Conservation (phyloP, 1,284 basidiomycete species). For the Microbotryomycetes sp. region DNA sequence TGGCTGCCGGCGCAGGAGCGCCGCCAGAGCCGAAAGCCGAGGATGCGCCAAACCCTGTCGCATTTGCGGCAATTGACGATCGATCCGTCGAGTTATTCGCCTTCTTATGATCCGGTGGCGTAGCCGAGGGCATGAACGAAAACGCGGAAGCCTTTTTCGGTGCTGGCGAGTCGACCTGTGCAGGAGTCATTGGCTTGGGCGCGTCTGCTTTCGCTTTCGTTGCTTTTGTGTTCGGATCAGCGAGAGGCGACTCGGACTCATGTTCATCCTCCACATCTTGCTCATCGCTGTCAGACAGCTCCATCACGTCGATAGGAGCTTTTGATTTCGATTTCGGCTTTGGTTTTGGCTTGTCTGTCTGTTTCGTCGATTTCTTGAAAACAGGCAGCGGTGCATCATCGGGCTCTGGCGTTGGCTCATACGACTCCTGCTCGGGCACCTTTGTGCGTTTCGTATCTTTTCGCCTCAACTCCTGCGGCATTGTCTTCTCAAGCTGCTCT, state of each 20-base stretch:
- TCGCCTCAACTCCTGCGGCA: slow-evolving; percentile 22
- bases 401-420: not conserved
- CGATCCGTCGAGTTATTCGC: not conserved
- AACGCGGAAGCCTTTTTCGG: not conserved
- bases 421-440: not conserved
- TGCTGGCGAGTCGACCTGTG: not conserved
- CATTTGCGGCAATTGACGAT: not conserved
- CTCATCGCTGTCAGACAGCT: slow-evolving; percentile 9
- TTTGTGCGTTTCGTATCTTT: slow-evolving; percentile 4
- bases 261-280: slow-evolving; percentile 6
- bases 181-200: not conserved
- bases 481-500: slow-evolving; percentile 20
- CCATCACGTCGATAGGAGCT: slow-evolving; percentile 8
- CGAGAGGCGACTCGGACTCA: not conserved
- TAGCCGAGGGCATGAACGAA: not conserved
- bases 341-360: not conserved
- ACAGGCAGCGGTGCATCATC: not conserved
- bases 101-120: not conserved
- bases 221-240: not conserved
- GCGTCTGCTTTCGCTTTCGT: not conserved
- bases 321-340: not conserved
- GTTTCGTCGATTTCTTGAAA: not conserved
- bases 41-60: not conserved
- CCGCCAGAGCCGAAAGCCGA: not conserved
- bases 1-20: not conserved